Evolutionary conservation across 2,329 filamentous ascomycete species (phyloP).

Genomic region (Aspergillus sp.): DNA sequence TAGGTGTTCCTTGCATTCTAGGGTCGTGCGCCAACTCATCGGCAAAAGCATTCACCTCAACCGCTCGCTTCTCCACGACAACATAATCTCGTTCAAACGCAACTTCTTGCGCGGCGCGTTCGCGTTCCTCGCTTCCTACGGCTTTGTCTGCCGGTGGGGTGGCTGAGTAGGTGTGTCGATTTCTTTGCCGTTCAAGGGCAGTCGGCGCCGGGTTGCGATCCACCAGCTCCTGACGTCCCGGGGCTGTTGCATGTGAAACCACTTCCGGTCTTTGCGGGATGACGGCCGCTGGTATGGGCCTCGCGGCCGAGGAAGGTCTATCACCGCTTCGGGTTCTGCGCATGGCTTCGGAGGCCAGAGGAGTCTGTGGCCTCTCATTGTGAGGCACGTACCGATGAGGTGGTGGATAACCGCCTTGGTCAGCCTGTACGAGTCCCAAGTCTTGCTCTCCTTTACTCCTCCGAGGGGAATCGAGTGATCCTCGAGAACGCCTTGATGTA

Average conservation of each 20-base stretch:
- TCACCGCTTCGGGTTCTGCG: conserved; percentile 42
- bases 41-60: conserved; percentile 96
- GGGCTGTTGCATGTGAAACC: conserved; percentile 45
- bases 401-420: conserved; percentile 23
- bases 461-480: conserved; percentile 20
- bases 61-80: conserved; percentile 89
- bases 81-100: conserved; percentile 94
- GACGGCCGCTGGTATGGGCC: conserved; percentile 30
- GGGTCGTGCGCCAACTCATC: conserved; percentile 90
- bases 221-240: conserved; percentile 44
- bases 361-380: conserved; percentile 34
- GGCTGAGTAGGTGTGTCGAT: conserved; percentile 51
- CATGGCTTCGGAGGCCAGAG: conserved; percentile 35
- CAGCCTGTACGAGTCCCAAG: conserved; percentile 30
- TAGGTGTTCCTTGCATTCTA: conserved; percentile 59
- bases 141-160: conserved; percentile 50
- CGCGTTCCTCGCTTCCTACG: conserved; percentile 52
- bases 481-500: conserved; percentile 23
- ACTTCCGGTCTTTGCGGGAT: conserved; percentile 38
- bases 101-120: conserved; percentile 79
- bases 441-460: conserved; percentile 29
- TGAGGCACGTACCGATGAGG: conserved; percentile 45
- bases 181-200: conserved; percentile 67
- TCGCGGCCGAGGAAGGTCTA: conserved; percentile 30
- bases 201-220: conserved; percentile 41